phyloP scores from a whole-genome alignment of 352 stramenopile genomes.

The Halophytophthora polymorphica region DNA sequence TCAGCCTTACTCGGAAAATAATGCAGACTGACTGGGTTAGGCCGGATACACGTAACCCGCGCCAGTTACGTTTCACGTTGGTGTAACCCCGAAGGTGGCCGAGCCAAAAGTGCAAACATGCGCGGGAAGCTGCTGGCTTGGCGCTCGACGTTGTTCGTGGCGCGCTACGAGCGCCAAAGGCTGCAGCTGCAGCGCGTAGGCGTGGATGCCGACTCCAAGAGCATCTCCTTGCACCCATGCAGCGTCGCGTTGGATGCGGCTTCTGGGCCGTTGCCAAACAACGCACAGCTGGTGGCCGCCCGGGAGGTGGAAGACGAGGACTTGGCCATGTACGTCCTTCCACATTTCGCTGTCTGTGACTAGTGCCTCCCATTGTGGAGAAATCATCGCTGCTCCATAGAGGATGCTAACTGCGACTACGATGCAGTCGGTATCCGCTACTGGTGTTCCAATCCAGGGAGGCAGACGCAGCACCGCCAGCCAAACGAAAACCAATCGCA shows the following conservation, averaged over 20 bases:
- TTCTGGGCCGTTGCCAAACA: constrained; percentile 15
- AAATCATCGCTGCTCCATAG: no score
- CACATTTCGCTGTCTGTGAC: neutral
- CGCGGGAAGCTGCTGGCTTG: constrained; percentile 19
- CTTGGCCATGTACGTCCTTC: constrained; percentile 34
- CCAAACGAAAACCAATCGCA: neutral
- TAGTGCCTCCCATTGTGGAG: neutral
- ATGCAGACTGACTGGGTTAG: no score
- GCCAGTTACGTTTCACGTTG: neutral
- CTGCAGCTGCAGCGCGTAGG: constrained; percentile 24
- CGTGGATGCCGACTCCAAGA: constrained; percentile 21
- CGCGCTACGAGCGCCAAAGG: constrained; percentile 17
- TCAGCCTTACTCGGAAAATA: no score
- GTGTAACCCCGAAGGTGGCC: constrained; percentile 1
- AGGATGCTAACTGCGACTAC: neutral
- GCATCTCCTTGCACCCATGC: constrained; percentile 10
- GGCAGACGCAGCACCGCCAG: neutral
- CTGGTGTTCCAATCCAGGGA: constrained; percentile 19
- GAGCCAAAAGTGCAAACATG: constrained; percentile 10
- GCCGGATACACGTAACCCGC: no score
- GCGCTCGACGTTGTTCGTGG: constrained; percentile 24
- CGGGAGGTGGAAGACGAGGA: constrained; percentile 35
- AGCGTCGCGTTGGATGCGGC: constrained; percentile 1
- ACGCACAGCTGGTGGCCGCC: constrained; percentile 32
- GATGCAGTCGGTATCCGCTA: constrained; percentile 23